These are phyloP conservation scores for Coemansia umbellata DNA, from an alignment of 192 early-diverging fungal genomes.

Conservation along the genomic window DNA sequence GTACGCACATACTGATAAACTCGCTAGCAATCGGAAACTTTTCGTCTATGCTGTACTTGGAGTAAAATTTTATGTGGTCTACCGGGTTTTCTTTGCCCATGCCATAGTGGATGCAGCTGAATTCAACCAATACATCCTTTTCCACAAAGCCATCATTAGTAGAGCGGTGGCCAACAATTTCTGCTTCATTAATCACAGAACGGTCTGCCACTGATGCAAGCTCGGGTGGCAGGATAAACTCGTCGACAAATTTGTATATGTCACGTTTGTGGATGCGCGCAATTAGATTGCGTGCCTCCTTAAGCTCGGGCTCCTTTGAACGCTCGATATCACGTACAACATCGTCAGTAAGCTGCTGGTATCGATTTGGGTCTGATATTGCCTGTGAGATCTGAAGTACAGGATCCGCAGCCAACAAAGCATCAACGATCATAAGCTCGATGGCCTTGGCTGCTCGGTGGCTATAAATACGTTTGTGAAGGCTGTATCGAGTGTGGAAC, in stretches of 20 bases:
- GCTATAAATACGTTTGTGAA: constrained; percentile 83
- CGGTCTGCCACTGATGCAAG: constrained; percentile 18
- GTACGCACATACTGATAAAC: constrained; percentile 60
- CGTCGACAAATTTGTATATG: constrained; percentile 85
- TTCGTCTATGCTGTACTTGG: constrained; percentile 56
- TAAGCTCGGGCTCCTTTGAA: constrained; percentile 58
- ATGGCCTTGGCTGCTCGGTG: constrained; percentile 76
- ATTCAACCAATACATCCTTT: constrained; percentile 73
- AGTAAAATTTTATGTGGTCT: constrained; percentile 77
- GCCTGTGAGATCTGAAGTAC: constrained; percentile 59
- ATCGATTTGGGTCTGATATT: constrained; percentile 63
- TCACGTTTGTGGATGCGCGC: constrained; percentile 73
- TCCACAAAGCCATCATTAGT: constrained; percentile 58
- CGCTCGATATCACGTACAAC: constrained; percentile 73
- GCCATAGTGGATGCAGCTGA: constrained; percentile 74
- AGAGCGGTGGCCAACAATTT: constrained; percentile 60
- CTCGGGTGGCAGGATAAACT: constrained; percentile 61
- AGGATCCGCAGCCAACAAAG: constrained; percentile 75
- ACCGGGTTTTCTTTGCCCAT: constrained; percentile 85
- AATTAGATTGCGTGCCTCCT: constrained; percentile 65
- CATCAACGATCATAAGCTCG: constrained; percentile 90
- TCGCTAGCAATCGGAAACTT: constrained; percentile 66
- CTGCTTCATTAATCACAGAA: constrained; percentile 52
- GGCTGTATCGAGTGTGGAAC: constrained; percentile 75
- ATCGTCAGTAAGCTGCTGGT: constrained; percentile 76